Conservation (phyloP, 768 basidiomycete genomes). For the Cubamyces lactineus region DNA sequence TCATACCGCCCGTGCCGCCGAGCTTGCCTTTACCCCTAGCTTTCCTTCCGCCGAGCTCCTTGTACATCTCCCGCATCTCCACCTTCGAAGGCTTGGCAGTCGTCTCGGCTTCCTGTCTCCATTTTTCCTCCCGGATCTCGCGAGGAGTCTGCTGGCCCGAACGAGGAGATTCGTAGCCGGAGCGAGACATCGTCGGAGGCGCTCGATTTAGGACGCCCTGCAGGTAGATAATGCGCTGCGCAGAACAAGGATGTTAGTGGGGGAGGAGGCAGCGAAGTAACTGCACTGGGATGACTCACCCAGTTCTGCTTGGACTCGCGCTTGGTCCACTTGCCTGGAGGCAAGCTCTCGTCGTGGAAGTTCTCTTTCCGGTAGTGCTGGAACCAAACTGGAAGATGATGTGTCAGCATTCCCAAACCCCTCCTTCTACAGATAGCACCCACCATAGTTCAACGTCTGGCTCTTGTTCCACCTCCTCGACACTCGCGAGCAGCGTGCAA, state of each 20-base stretch:
- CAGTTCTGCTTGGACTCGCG: constrained; percentile 94
- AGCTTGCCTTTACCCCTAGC: constrained; percentile 73
- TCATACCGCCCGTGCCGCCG: constrained; percentile 56
- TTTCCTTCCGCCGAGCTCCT: constrained; percentile 87
- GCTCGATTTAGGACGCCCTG: constrained; percentile 46
- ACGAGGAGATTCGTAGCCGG: constrained; percentile 41
- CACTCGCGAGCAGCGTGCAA: constrained; percentile 79
- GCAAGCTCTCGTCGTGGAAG: constrained; percentile 78
- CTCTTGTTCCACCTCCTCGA: constrained; percentile 88
- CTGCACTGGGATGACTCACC: constrained; percentile 46
- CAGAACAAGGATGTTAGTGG: not conserved
- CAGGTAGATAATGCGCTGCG: constrained; percentile 54
- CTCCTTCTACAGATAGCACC: constrained; percentile 5
- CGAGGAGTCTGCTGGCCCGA: constrained; percentile 79
- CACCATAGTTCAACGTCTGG: constrained; percentile 91
- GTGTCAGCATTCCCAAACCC: constrained; percentile 5
- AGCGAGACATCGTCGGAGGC: constrained; percentile 43
- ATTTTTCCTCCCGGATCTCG: constrained; percentile 78
- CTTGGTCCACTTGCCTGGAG: constrained; percentile 89
- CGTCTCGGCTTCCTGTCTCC: constrained; percentile 59
- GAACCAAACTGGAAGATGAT: constrained; percentile 76
- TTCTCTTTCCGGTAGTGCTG: constrained; percentile 87
- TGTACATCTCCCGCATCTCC: constrained; percentile 92
- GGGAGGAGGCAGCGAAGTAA: not conserved
- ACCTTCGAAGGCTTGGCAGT: constrained; percentile 66